These are phyloP conservation scores for Pleurozium schreberi DNA, from an alignment of 225 moss, liverwort and hornwort genomes.

Conservation along the genomic window DNA sequence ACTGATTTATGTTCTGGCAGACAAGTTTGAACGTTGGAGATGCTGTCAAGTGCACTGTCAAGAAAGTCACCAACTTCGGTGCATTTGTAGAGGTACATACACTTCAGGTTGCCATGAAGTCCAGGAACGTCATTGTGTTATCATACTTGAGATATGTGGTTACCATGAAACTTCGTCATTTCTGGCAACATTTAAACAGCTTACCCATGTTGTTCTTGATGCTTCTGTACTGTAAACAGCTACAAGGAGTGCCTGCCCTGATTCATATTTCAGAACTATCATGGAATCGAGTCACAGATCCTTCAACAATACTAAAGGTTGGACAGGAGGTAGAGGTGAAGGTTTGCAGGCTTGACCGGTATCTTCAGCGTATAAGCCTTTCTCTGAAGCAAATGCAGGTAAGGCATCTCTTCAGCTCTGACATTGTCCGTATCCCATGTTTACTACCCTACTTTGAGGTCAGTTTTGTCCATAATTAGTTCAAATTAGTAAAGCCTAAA, in stretches of 20 bases:
- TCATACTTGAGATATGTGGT: neutral
- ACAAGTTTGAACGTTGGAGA: constrained; percentile 60
- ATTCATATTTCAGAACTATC: constrained; percentile 83
- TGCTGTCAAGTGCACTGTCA: constrained; percentile 56
- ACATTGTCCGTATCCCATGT: neutral
- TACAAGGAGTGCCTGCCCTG: constrained; percentile 63
- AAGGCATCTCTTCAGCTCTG: neutral
- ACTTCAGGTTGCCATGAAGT: neutral
- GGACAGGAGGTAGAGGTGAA: constrained; percentile 59
- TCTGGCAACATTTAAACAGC: neutral
- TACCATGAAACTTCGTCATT: neutral
- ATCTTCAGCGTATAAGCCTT: constrained; percentile 62
- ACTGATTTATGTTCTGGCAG: constrained; percentile 21
- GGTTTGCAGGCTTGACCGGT: constrained; percentile 67
- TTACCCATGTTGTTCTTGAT: neutral
- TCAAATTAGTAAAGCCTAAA: neutral
- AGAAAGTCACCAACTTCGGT: constrained; percentile 61
- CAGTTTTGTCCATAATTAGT: neutral
- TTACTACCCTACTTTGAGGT: neutral
- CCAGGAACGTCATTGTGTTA: neutral
- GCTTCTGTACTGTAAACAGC: constrained; percentile 11
- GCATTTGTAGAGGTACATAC: constrained; percentile 59
- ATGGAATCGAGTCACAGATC: constrained; percentile 69
- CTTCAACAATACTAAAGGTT: constrained; percentile 28
- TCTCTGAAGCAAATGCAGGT: constrained; percentile 82